These are phyloP conservation scores for Earliella scabrosa DNA, from an alignment of 1,284 basidiomycete species.

Conservation along the genomic window DNA sequence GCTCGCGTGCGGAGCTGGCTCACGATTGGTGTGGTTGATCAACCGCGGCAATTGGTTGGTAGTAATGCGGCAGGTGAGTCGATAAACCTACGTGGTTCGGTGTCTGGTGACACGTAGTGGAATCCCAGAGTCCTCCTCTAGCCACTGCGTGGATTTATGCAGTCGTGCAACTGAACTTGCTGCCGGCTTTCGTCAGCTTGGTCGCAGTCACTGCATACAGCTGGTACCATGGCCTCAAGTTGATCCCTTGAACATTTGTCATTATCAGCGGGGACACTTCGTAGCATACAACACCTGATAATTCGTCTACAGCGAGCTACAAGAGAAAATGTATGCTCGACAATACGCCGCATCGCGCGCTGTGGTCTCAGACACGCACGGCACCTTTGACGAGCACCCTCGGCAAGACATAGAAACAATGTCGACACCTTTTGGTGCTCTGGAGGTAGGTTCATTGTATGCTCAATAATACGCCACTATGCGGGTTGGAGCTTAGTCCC, in stretches of 20 bases:
- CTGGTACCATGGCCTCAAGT: constrained; percentile 62
- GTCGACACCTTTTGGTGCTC: background rate
- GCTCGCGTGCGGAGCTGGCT: constrained; percentile 59
- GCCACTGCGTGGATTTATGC: constrained; percentile 78
- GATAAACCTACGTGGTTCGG: background rate
- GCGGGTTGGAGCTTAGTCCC: constrained; percentile 65
- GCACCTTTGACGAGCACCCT: constrained; percentile 30
- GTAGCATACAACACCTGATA: background rate
- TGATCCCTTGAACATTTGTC: constrained; percentile 40
- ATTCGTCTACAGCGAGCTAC: background rate
- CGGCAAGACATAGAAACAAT: background rate
- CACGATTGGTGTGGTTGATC: constrained; percentile 71
- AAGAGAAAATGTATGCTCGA: constrained; percentile 26
- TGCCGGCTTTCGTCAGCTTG: constrained; percentile 64
- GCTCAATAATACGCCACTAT: constrained; percentile 83
- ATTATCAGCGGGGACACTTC: too few species aligned
- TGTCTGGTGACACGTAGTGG: background rate
- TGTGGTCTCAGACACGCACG: constrained; percentile 22
- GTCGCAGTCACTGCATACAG: constrained; percentile 54
- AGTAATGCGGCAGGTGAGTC: constrained; percentile 72
- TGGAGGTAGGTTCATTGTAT: constrained; percentile 35
- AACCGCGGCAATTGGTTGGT: constrained; percentile 66
- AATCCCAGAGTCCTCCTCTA: constrained; percentile 66
- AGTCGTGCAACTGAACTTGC: constrained; percentile 67
- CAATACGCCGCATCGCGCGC: constrained; percentile 27